Percentiles rank a stretch among this genome's conserved stretches.
Conservation (phyloP, 129 eudicot genomes). For the Pseudognaphalium luteoalbum region DNA sequence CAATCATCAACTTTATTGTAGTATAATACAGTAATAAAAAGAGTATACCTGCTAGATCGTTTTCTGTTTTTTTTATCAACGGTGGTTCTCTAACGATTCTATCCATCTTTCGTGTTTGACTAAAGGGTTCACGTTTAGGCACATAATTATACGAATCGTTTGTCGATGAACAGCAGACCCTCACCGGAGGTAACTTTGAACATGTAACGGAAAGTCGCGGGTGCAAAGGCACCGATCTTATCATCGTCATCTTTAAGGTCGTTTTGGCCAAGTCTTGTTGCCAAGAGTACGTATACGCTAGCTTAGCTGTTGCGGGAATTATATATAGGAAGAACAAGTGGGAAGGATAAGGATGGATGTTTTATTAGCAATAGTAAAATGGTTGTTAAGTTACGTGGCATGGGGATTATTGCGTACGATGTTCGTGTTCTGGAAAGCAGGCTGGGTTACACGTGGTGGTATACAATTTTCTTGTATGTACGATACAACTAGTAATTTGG, state of each 20-base stretch:
- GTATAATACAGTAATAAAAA: too few species aligned
- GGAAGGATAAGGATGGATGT: slow-evolving; percentile 10
- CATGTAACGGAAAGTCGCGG: neutral
- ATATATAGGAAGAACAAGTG: neutral
- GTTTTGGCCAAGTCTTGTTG: neutral
- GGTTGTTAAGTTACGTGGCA: neutral
- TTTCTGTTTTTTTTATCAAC: slow-evolving; percentile 19
- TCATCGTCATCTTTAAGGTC: neutral
- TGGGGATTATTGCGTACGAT: neutral
- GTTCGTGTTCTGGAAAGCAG: neutral
- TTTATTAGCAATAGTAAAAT: neutral
- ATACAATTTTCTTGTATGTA: neutral
- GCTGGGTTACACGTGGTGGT: neutral
- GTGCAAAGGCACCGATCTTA: neutral
- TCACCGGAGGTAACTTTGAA: neutral
- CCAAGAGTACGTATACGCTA: neutral
- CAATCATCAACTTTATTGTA: too few species aligned
- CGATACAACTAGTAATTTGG: neutral
- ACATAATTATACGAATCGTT: slow-evolving; percentile 9
- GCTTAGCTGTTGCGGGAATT: neutral
- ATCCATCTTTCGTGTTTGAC: neutral
- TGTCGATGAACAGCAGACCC: neutral
- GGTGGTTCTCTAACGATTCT: slow-evolving; percentile 18
- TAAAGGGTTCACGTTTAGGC: slow-evolving; percentile 29
- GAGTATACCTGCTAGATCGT: slow-evolving; percentile 24